Conservation (phyloP, 495 filamentous ascomycete species). For the Talaromyces proteolyticus region DNA sequence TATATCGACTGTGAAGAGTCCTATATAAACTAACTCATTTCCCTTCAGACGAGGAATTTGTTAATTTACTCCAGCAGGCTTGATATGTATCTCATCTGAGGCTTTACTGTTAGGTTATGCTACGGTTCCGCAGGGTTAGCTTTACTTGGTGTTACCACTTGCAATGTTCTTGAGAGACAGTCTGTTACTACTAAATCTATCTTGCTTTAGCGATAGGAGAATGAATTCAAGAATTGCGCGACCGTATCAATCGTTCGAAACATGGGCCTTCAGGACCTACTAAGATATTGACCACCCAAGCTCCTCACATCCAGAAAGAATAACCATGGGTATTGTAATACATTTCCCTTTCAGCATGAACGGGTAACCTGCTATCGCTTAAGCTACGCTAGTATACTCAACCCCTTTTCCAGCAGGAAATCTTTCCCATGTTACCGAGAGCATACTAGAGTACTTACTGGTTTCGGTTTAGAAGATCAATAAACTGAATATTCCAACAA, state of each 20-base stretch:
- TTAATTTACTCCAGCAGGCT: constrained; percentile 8
- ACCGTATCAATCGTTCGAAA: neutral
- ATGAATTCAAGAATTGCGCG: no score
- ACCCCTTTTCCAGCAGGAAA: neutral
- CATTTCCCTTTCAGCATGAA: neutral
- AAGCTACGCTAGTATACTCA: neutral
- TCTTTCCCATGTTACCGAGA: neutral
- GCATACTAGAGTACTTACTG: neutral
- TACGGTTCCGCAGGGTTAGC: neutral
- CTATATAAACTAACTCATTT: neutral
- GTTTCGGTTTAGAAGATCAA: neutral
- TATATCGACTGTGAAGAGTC: neutral
- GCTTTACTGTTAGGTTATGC: neutral
- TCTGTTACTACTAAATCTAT: no score
- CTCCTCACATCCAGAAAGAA: neutral
- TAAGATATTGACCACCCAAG: neutral
- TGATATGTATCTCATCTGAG: neutral
- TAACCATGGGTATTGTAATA: neutral
- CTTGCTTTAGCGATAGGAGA: no score
- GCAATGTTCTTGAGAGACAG: no score
- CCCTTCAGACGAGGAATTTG: constrained; percentile 10
- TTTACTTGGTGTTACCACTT: no score
- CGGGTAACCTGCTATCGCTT: neutral
- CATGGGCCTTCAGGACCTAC: neutral
- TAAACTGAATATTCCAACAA: neutral